phyloP scores from a whole-genome alignment of 257 asterid species.

The Anisodus tanguticus region DNA sequence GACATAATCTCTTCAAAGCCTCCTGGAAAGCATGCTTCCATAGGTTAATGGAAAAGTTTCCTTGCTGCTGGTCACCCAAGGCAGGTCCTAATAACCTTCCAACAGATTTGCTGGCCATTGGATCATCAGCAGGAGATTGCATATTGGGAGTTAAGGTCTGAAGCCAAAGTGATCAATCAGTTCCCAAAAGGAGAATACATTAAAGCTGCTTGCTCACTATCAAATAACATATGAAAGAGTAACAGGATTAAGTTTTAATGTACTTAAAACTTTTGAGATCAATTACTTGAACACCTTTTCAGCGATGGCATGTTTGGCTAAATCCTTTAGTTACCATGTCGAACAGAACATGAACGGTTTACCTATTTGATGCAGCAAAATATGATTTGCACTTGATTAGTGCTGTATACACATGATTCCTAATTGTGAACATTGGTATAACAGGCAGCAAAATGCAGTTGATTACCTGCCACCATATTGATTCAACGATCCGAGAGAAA shows the following conservation, averaged over 20 bases:
- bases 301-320: conserved; percentile 19
- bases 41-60: conserved; percentile 74
- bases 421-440: conserved; percentile 4
- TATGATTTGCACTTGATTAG: background rate
- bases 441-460: background rate
- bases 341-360: conserved; percentile 18
- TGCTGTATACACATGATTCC: background rate
- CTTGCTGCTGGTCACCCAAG: conserved; percentile 79
- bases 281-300: background rate
- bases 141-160: conserved; percentile 90
- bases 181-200: background rate
- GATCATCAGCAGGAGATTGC: conserved; percentile 70
- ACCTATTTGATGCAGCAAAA: conserved; percentile 4
- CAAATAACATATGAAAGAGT: background rate
- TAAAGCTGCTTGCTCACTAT: conserved; percentile 22
- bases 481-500: conserved; percentile 88
- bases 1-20: conserved; percentile 84
- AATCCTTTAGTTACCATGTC: background rate
- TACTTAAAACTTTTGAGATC: background rate
- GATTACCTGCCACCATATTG: conserved; percentile 99
- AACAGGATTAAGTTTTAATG: background rate
- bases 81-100: conserved; percentile 67
- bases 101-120: conserved; percentile 45
- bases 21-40: conserved; percentile 88
- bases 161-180: conserved; percentile 37